phyloP scores from a whole-genome alignment of 1,284 basidiomycete species.

The Cutaneotrichosporon cavernicola region DNA sequence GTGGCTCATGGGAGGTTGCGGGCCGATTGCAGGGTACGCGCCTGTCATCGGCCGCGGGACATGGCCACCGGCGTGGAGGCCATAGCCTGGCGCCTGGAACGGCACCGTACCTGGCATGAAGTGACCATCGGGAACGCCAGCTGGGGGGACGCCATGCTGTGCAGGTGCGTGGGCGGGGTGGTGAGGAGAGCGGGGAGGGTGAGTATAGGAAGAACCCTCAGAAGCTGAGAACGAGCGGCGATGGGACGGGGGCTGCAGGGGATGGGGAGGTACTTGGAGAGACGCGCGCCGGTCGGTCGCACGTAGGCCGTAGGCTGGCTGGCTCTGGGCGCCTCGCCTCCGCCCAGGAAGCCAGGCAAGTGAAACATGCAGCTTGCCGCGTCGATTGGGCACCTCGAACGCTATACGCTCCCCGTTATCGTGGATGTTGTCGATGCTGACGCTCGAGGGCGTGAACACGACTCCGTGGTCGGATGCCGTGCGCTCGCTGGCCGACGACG shows the following conservation, averaged over 20 bases:
- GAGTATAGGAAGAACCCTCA: background rate
- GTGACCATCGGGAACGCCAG: background rate
- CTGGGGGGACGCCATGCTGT: background rate
- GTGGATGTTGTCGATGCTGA: background rate
- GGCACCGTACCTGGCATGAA: background rate
- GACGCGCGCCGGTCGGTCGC: background rate
- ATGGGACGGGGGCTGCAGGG: background rate
- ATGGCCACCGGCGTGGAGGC: background rate
- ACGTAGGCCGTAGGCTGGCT: background rate
- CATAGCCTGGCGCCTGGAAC: background rate
- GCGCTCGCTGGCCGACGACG: slow-evolving; percentile 1
- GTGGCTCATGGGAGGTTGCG: too few species aligned
- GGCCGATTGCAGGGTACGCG: background rate
- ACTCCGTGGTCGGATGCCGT: background rate
- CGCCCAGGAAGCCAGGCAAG: slow-evolving; percentile 9
- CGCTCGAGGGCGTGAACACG: background rate
- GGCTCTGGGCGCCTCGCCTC: background rate
- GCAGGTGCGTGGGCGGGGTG: background rate
- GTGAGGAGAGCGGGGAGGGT: background rate
- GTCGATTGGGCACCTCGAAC: slow-evolving; percentile 3
- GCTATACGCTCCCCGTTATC: slow-evolving; percentile 3
- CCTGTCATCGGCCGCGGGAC: background rate
- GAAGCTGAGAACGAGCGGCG: background rate
- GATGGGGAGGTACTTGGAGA: background rate
- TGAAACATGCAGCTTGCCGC: slow-evolving; percentile 7